phyloP scores from a whole-genome alignment of 1,139 yeast genomes.

The Candida dubliniensis region DNA sequence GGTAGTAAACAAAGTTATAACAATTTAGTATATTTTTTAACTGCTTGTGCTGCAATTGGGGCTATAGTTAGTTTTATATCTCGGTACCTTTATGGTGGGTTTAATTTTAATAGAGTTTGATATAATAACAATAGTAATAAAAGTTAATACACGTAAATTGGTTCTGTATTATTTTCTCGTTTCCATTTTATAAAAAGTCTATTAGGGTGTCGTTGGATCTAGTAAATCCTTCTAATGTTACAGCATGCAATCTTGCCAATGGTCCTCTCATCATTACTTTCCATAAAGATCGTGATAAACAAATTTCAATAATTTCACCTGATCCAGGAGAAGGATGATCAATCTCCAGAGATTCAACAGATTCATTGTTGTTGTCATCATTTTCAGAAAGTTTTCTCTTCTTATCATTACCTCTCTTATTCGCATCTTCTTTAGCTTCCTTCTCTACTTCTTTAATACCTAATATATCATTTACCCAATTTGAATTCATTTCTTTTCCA shows the following conservation, averaged over 20 bases:
- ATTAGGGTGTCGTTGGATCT: constrained; percentile 3
- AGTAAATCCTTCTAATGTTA: constrained; percentile 33
- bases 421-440: neutral
- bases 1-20: constrained; percentile 22
- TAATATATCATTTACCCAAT: constrained; percentile 36
- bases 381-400: constrained; percentile 9
- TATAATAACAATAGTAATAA: neutral
- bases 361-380: constrained; percentile 9
- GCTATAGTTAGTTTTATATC: constrained; percentile 26
- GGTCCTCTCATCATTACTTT: constrained; percentile 27
- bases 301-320: constrained; percentile 40
- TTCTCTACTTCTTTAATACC: constrained; percentile 13
- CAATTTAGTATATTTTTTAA: constrained; percentile 30
- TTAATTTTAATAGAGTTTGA: constrained; percentile 15
- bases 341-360: constrained; percentile 9
- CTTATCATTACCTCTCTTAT: neutral
- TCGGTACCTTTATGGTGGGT: constrained; percentile 29
- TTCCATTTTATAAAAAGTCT: constrained; percentile 4
- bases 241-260: constrained; percentile 28
- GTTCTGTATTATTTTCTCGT: neutral
- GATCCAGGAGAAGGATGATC: constrained; percentile 5
- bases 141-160: neutral
- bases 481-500: constrained; percentile 35
- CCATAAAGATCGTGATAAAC: constrained; percentile 36
- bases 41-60: constrained; percentile 25